phyloP scores from a whole-genome alignment of 352 stramenopile species.

The Phytophthora vignae region DNA sequence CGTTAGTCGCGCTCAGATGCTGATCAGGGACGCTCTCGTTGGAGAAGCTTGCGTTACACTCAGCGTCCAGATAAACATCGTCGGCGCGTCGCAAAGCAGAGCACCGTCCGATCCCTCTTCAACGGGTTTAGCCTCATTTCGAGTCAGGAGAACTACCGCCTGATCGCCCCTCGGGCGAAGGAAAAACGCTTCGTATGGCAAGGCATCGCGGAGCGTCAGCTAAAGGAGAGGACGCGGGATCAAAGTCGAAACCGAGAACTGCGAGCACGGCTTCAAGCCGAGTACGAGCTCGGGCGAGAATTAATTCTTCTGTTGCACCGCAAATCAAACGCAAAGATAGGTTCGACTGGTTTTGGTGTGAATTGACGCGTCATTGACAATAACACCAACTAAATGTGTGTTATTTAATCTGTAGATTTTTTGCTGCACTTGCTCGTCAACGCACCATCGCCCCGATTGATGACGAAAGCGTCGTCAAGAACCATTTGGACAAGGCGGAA shows the following conservation, averaged over 20 bases:
- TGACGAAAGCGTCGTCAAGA: constrained; percentile 4
- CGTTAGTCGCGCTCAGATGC: constrained; percentile 37
- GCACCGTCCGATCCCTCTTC: not conserved
- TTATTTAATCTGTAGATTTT: not conserved
- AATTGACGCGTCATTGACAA: not conserved
- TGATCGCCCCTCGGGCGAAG: constrained; percentile 12
- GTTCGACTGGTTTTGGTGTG: not conserved
- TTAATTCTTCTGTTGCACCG: constrained; percentile 19
- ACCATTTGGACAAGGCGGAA: constrained; percentile 13
- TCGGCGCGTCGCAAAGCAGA: not conserved
- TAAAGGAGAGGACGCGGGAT: constrained; percentile 16
- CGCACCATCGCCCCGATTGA: not conserved
- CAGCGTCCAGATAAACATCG: constrained; percentile 27
- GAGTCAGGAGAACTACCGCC: not conserved
- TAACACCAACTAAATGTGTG: not conserved
- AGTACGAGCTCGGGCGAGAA: constrained; percentile 13
- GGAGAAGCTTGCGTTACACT: constrained; percentile 57
- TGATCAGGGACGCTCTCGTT: constrained; percentile 41
- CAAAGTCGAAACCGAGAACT: constrained; percentile 31
- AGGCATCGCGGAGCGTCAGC: constrained; percentile 22
- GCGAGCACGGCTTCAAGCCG: constrained; percentile 11
- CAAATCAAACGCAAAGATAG: constrained; percentile 9
- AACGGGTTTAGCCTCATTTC: not conserved
- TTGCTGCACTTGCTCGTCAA: not conserved
- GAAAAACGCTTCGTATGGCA: constrained; percentile 12